Base-by-base conservation (phyloP, 345 rosid genomes). In the Raphanus raphanistrum region DNA sequence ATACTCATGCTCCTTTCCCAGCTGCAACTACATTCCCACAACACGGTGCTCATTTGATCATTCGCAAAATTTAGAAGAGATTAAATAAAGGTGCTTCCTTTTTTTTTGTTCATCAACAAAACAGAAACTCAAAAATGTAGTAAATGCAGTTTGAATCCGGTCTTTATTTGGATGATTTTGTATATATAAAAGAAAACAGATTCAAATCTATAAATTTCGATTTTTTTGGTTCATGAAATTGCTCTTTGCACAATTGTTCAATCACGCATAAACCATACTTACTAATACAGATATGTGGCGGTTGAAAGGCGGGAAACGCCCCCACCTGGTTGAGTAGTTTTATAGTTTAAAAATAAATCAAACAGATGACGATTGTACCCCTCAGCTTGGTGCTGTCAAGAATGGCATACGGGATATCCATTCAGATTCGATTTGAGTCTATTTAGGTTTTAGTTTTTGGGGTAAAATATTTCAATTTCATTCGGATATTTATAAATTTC, bases 1-100 rank as follows among this genome's bases (percentile, higher is more conserved):
- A 86, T 64, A 80, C 70, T 5, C 91, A 88, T 76, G 86, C 91
- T 74, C 89, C 91, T 10, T 25, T 75, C 57, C 57, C 74, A 2
- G 59, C 79, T 74, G 78, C 75, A 3, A 78, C 86, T 16, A 75
- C 87, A 21, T 83, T 80, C 16, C 89, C 89, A 11, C 84, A 86
- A 63, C 77, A 77, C 69, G 89, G 89, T 41, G 84, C 85, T 57
- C 86, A 77, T 21, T 17, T 86, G 29, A 80, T 83, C 63, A 73
- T 88, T 36, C 74, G 75, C 0, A 82, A 80, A 66, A 25, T 71
- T 59, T 67, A 63, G 26, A 61, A 32, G 12, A 45, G 27, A 8
- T 8, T 2, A 32, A 0, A 2, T 10, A 72, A 59, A 64, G 73
- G 57, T 61, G 52, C 36, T 70, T 59, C 71, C 31, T 21, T 73